These are phyloP conservation scores for Vitellaria paradoxa DNA, from an alignment of 179 eudicot species.

Conservation along the genomic window DNA sequence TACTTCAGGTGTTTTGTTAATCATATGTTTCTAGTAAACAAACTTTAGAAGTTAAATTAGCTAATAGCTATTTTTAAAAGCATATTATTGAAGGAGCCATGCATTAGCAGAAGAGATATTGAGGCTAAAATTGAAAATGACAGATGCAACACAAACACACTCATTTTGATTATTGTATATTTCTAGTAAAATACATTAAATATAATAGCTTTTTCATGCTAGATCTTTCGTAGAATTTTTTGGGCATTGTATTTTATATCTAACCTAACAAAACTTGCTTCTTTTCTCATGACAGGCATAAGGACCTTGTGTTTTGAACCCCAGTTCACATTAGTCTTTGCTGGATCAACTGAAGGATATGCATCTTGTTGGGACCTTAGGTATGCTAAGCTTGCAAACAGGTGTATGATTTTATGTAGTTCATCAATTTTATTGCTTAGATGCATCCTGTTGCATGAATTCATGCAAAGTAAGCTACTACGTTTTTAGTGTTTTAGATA, in stretches of 20 bases:
- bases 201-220: too few relatives aligned
- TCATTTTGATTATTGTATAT: not conserved
- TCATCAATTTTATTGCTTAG: conserved; percentile 3
- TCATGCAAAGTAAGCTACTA: not conserved
- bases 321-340: conserved; percentile 61
- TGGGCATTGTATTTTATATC: conserved; percentile 10
- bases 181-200: not conserved
- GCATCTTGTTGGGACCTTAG: conserved; percentile 87
- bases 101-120: too few relatives aligned
- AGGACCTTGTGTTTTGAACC: conserved; percentile 60
- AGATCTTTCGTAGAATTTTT: not conserved
- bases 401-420: not conserved
- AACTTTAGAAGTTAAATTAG: too few relatives aligned
- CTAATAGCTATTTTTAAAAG: too few relatives aligned
- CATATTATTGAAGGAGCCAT: too few relatives aligned
- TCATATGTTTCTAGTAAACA: too few relatives aligned
- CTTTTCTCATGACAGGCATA: conserved; percentile 40
- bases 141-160: not conserved
- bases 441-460: not conserved
- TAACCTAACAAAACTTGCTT: not conserved
- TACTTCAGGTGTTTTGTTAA: too few relatives aligned
- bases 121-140: too few relatives aligned
- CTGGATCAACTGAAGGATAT: conserved; percentile 71
- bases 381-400: conserved; percentile 29
- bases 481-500: not conserved